Base-by-base conservation (phyloP, 495 filamentous ascomycete species). In the Penicillium cosmopolitanum region DNA sequence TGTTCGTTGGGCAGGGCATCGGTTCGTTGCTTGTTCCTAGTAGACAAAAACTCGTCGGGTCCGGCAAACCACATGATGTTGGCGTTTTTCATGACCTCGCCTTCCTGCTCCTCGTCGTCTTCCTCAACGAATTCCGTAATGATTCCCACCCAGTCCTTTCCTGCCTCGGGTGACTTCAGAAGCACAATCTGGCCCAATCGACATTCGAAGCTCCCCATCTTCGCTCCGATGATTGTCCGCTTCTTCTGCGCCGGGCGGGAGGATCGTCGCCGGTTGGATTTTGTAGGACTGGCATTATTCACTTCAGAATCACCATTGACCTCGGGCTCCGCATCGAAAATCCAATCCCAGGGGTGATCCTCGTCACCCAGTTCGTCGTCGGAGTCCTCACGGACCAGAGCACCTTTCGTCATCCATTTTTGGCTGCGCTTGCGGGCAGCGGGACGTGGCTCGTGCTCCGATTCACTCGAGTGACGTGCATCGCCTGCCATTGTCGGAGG, bases 31-130 rank as follows among this genome's bases (percentile, higher is more conserved):
- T 92, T 96, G 65, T 87, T 84, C 66, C 87, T 87, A 85, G 65
- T 87, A 11, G 74, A 76, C 66, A 78, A 82, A 58, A 98, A 92
- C 75, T 98, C 95, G 61, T 89, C 89, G 61, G 93, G 86, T 2
- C 91, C 91, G 11, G 89, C 92, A 65, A 98, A 97, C 95, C 95
- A 98, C 80, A 88, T 82, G 68, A 97, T 91, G 61, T 89, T 87
- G 48, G 88, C 90, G 5, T 84, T 82, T 69, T 83, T 80, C 63
- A 80, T 66, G 21, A 77, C 58, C 42, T 79, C 80, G 4, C 69
- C 73, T 25, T 78, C 73, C 33, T 82, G 82, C 11, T 85, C 83
- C n/a, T 83, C 78, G 34, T 82, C 80, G 18, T 90, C 85, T 40
- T 88, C 83, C 57, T 89, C 83, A 38, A 82, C 60, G 57, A 97